These are phyloP conservation scores for Bipolaris victoriae DNA, from an alignment of 2,329 filamentous ascomycete genomes.

Conservation along the genomic window DNA sequence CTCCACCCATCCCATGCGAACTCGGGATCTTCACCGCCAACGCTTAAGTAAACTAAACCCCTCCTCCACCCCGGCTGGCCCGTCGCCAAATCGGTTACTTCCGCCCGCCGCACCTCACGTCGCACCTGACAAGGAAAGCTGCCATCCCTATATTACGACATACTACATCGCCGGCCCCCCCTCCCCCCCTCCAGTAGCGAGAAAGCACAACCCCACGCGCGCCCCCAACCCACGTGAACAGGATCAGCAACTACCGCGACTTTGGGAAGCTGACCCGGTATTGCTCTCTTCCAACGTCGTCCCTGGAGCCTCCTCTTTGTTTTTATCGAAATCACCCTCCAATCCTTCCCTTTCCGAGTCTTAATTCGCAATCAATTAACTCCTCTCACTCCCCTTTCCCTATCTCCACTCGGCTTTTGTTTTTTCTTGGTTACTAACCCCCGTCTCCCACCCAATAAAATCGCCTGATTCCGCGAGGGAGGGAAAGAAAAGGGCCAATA, in stretches of 20 bases:
- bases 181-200: constrained; percentile 3
- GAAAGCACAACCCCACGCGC: constrained; percentile 14
- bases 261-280: constrained; percentile 14
- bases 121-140: not conserved
- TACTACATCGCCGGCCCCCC: constrained; percentile 6
- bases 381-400: constrained; percentile 5
- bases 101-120: constrained; percentile 10
- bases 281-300: constrained; percentile 6
- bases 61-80: not conserved
- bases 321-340: not conserved
- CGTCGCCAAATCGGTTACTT: constrained; percentile 16
- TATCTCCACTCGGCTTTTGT: not conserved
- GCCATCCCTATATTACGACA: constrained; percentile 14
- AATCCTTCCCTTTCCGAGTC: too few species aligned
- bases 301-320: not conserved
- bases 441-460: not conserved
- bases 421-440: not conserved
- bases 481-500: too few species aligned
- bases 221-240: constrained; percentile 14
- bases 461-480: not conserved
- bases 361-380: not conserved
- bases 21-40: constrained; percentile 20
- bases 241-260: constrained; percentile 15
- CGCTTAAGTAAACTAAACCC: constrained; percentile 9
- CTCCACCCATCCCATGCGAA: not conserved